Conservation (phyloP, 1,139 yeast genomes). For the Pichiaceae sp. region DNA sequence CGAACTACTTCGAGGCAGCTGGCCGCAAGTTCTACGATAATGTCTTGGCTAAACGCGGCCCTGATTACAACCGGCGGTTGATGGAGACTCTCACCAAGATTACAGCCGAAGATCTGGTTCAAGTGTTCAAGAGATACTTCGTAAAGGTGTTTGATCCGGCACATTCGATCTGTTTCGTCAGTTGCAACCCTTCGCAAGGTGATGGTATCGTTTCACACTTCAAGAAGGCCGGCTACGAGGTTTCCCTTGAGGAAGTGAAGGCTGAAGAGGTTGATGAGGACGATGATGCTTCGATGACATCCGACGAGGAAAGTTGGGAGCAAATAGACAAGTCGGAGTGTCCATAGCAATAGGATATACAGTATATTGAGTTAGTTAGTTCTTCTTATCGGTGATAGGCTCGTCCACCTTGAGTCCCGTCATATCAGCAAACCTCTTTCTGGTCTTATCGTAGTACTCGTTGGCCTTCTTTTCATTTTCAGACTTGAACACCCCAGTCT, state of each 20-base stretch:
- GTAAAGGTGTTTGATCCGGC: conserved; percentile 50
- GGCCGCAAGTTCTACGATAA: conserved; percentile 56
- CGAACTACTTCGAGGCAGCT: conserved; percentile 57
- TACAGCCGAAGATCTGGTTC: conserved; percentile 46
- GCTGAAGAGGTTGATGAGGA: conserved; percentile 31
- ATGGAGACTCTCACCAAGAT: conserved; percentile 44
- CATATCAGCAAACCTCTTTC: conserved; percentile 43
- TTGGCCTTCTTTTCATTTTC: conserved; percentile 27
- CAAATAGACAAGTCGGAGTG: neutral
- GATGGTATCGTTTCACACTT: conserved; percentile 43
- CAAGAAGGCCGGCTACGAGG: conserved; percentile 45
- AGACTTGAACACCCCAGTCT: conserved; percentile 35
- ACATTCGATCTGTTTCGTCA: conserved; percentile 54
- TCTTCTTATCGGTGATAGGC: conserved; percentile 47
- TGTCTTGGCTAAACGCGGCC: conserved; percentile 62
- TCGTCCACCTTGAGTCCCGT: conserved; percentile 67
- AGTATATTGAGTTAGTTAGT: conserved; percentile 6
- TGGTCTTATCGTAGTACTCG: conserved; percentile 34
- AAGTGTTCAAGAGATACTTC: conserved; percentile 52
- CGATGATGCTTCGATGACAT: conserved; percentile 12
- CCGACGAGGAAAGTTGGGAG: conserved; percentile 9
- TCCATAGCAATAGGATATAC: neutral
- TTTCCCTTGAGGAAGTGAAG: conserved; percentile 19
- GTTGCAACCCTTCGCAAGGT: conserved; percentile 63
- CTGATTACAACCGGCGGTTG: conserved; percentile 41